Evolutionary conservation across 2,329 filamentous ascomycete species (phyloP).

Genomic region (Nemania serpens): DNA sequence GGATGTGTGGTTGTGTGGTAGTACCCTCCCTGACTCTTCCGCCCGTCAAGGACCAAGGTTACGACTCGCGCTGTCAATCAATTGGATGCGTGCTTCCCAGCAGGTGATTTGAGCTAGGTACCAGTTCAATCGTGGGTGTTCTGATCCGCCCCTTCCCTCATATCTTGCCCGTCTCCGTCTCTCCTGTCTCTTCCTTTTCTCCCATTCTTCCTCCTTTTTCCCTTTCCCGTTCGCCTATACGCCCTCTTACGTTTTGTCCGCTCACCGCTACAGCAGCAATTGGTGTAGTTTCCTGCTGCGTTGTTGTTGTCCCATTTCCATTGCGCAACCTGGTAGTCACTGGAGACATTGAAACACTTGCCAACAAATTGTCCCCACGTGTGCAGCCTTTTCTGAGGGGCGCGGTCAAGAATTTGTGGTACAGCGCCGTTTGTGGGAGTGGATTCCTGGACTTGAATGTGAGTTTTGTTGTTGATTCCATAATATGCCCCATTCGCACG

Average conservation of each 20-base stretch:
- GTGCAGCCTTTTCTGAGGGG: slow-evolving; percentile 34
- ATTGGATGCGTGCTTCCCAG: slow-evolving; percentile 23
- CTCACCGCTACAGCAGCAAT: slow-evolving; percentile 22
- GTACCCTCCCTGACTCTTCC: slow-evolving; percentile 20
- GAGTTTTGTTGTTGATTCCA: slow-evolving; percentile 32
- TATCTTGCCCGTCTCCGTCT: slow-evolving; percentile 38
- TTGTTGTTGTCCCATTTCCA: slow-evolving; percentile 19
- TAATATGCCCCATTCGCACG: slow-evolving; percentile 25
- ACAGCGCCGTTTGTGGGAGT: slow-evolving; percentile 31
- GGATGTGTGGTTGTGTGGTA: slow-evolving; percentile 3
- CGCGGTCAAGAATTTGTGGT: slow-evolving; percentile 31
- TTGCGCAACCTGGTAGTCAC: slow-evolving; percentile 28
- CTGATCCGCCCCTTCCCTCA: slow-evolving; percentile 37
- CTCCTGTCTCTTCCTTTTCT: slow-evolving; percentile 27
- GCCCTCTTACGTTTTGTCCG: slow-evolving; percentile 17
- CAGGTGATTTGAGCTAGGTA: slow-evolving; percentile 32
- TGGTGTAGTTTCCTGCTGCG: slow-evolving; percentile 19
- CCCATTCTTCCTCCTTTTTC: slow-evolving; percentile 28
- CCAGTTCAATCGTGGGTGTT: slow-evolving; percentile 30
- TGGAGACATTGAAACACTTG: slow-evolving; percentile 26
- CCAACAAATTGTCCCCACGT: slow-evolving; percentile 34
- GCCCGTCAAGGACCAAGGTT: slow-evolving; percentile 24
- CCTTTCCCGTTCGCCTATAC: slow-evolving; percentile 29
- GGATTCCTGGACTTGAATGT: slow-evolving; percentile 29
- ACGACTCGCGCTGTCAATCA: slow-evolving; percentile 29